Percentiles rank a stretch among this genome's conserved stretches.
Evolutionary conservation across 768 basidiomycete genomes (phyloP).

Genomic region (Scleroderma citrinum): DNA sequence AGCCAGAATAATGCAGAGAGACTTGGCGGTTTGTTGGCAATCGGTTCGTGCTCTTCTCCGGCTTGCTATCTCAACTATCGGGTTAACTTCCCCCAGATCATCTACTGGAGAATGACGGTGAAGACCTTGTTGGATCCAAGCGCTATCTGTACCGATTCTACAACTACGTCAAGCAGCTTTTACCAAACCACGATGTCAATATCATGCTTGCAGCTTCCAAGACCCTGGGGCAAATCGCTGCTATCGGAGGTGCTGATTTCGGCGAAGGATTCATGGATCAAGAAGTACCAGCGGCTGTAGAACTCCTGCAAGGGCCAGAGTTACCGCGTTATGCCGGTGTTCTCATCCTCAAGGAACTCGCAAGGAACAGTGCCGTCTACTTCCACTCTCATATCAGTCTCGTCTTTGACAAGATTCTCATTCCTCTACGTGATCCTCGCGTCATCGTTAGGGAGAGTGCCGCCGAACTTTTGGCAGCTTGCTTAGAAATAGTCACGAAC

Average conservation of each 20-base stretch:
- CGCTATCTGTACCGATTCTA: constrained; percentile 80
- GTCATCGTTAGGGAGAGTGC: constrained; percentile 91
- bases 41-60: constrained; percentile 46
- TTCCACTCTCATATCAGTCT: constrained; percentile 85
- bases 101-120: constrained; percentile 69
- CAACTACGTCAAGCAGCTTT: constrained; percentile 89
- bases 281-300: constrained; percentile 81
- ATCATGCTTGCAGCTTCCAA: constrained; percentile 95
- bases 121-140: constrained; percentile 78
- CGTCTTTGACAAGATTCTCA: constrained; percentile 90
- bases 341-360: constrained; percentile 89
- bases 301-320: constrained; percentile 71
- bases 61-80: constrained; percentile 2
- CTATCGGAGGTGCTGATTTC: constrained; percentile 76
- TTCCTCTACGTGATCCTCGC: constrained; percentile 82
- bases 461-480: constrained; percentile 88
- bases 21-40: constrained; percentile 82
- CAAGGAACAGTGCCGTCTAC: constrained; percentile 78
- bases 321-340: constrained; percentile 89
- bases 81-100: constrained; percentile 42
- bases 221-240: constrained; percentile 81
- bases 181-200: constrained; percentile 85
- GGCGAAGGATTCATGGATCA: constrained; percentile 87
- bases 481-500: constrained; percentile 78
- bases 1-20: constrained; percentile 74